These are phyloP conservation scores for Tilletia walkeri DNA, from an alignment of 1,284 basidiomycete species.

Conservation along the genomic window DNA sequence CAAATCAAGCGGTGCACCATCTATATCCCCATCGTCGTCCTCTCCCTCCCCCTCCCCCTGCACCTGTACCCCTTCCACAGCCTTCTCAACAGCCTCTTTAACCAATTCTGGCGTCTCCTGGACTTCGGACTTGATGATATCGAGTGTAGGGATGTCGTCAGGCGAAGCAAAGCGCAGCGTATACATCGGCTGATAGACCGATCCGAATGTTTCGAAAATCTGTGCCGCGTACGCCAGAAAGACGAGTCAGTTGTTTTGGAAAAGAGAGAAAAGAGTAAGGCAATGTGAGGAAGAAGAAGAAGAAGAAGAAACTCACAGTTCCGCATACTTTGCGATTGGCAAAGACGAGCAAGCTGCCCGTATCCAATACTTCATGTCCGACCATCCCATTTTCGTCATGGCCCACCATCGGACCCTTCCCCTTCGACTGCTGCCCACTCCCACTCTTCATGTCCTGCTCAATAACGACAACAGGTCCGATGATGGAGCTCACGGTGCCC, in stretches of 20 bases:
- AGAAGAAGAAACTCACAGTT: conserved; percentile 63
- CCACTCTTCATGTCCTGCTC: conserved; percentile 37
- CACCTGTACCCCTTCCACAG: neutral
- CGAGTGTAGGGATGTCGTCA: conserved; percentile 23
- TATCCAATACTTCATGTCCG: conserved; percentile 72
- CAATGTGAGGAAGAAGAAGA: neutral
- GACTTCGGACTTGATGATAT: neutral
- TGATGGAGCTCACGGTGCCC: conserved; percentile 47
- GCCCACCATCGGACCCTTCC: neutral
- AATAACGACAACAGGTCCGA: conserved; percentile 49
- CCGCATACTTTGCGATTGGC: conserved; percentile 78
- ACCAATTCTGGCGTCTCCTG: neutral
- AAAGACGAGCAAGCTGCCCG: conserved; percentile 80
- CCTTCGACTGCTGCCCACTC: neutral
- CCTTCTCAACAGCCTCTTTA: neutral
- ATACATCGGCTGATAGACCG: conserved; percentile 78
- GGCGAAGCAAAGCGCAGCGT: conserved; percentile 64
- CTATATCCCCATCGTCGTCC: conserved; percentile 11
- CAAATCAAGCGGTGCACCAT: conserved; percentile 34
- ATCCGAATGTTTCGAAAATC: conserved; percentile 87
- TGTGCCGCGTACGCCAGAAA: conserved; percentile 46
- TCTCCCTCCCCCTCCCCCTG: neutral
- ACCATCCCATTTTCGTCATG: conserved; percentile 20
- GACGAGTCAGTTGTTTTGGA: neutral
- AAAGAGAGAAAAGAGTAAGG: neutral